A percentile compares a stretch with the other conserved stretches of the same genome.
Conservation (phyloP, 306 rosid species). For the Cicer arietinum region DNA sequence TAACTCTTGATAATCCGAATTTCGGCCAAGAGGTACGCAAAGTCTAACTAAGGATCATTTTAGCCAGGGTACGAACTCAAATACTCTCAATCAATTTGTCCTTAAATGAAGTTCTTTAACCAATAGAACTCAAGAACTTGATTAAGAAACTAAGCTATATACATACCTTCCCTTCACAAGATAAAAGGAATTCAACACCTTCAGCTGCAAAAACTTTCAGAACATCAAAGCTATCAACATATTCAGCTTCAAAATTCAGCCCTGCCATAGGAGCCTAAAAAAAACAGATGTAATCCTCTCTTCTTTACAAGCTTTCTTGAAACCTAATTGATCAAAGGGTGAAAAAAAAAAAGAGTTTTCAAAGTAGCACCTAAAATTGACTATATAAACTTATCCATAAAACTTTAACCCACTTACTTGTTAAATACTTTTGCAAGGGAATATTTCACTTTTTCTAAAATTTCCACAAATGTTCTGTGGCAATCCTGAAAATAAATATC, state of each 20-base stretch:
- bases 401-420: not conserved
- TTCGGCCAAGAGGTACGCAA: too few species aligned
- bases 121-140: too few species aligned
- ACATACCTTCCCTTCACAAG: constrained; percentile 67
- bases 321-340: constrained; percentile 44
- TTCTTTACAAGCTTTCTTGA: constrained; percentile 36
- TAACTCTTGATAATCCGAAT: too few species aligned
- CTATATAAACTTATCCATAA: constrained; percentile 18
- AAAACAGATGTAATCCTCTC: constrained; percentile 40
- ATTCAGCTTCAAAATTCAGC: constrained; percentile 49
- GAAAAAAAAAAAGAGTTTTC: constrained; percentile 33
- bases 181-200: constrained; percentile 80
- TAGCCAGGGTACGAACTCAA: too few species aligned
- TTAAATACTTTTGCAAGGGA: constrained; percentile 25
- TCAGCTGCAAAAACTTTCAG: constrained; percentile 59
- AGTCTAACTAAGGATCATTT: too few species aligned
- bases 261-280: constrained; percentile 63
- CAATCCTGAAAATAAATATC: constrained; percentile 16
- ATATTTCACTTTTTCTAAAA: constrained; percentile 25
- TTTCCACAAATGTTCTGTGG: not conserved
- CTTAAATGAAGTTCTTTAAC: too few species aligned
- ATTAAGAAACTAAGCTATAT: not conserved
- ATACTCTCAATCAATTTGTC: too few species aligned
- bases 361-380: constrained; percentile 27
- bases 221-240: constrained; percentile 49